Conservation (phyloP, 805 yeast genomes). For the Schizosaccharomyces lindneri region DNA sequence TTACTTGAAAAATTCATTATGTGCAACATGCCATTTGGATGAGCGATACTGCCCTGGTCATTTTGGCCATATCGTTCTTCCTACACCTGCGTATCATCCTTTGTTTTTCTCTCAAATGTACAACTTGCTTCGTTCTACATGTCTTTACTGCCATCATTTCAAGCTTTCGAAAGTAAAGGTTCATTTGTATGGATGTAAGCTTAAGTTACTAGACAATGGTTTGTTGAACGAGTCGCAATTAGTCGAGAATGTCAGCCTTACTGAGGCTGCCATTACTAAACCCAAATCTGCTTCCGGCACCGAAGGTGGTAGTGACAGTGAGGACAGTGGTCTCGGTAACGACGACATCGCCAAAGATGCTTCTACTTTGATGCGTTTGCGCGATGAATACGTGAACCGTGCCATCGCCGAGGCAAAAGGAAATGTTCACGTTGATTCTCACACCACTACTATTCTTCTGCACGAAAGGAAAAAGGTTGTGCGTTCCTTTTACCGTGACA, state of each 20-base stretch:
- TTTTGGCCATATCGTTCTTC: conserved; percentile 91
- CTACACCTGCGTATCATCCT: conserved; percentile 88
- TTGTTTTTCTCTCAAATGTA: conserved; percentile 79
- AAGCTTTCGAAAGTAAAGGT: conserved; percentile 42
- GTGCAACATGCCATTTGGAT: conserved; percentile 90
- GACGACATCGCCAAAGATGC: conserved; percentile 12
- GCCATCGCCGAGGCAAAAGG: conserved; percentile 26
- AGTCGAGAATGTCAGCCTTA: conserved; percentile 33
- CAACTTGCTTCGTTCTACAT: conserved; percentile 55
- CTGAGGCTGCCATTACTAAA: conserved; percentile 12
- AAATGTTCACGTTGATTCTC: conserved; percentile 54
- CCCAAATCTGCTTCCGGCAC: conserved; percentile 16
- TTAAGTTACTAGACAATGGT: conserved; percentile 69
- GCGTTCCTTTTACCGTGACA: conserved; percentile 47
- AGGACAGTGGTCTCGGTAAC: conserved; percentile 20
- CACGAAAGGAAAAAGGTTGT: conserved; percentile 58
- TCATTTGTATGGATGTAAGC: conserved; percentile 53
- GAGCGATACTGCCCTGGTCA: conserved; percentile 94
- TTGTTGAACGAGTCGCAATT: conserved; percentile 52
- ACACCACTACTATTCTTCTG: conserved; percentile 54
- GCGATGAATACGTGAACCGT: conserved; percentile 47
- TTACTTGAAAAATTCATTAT: conserved; percentile 21
- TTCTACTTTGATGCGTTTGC: conserved; percentile 21
- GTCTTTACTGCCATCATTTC: conserved; percentile 79
- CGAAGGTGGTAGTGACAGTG: conserved; percentile 26